Conservation (phyloP, 2,329 filamentous ascomycete species). For the Diaporthe aspalathi region DNA sequence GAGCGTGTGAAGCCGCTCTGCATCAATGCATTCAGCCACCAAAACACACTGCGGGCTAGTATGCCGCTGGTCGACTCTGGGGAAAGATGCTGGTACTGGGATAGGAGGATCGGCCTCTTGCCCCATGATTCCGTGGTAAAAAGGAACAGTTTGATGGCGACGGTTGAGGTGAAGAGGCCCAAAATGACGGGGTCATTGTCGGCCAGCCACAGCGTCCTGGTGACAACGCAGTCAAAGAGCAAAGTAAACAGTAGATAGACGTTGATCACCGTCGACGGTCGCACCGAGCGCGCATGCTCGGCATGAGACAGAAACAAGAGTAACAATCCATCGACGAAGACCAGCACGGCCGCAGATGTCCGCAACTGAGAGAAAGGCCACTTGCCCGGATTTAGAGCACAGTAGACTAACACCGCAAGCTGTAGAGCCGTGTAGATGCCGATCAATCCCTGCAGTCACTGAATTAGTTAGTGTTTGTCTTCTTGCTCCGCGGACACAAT, state of each 20-base stretch:
- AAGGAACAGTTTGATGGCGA: constrained; percentile 42
- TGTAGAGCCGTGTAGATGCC: constrained; percentile 23
- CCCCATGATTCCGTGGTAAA: constrained; percentile 43
- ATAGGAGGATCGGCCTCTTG: constrained; percentile 44
- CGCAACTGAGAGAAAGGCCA: constrained; percentile 26
- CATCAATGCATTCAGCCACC: constrained; percentile 46
- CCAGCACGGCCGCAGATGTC: constrained; percentile 25
- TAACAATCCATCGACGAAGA: constrained; percentile 25
- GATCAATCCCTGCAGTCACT: constrained; percentile 14
- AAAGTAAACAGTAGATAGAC: constrained; percentile 40
- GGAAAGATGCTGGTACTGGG: constrained; percentile 41
- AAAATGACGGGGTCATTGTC: constrained; percentile 37
- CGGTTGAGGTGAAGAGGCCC: constrained; percentile 42
- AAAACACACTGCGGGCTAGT: constrained; percentile 45
- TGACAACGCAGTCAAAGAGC: constrained; percentile 27
- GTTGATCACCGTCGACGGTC: constrained; percentile 30
- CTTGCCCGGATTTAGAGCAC: constrained; percentile 13
- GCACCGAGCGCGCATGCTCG: constrained; percentile 31
- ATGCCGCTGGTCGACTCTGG: constrained; percentile 43
- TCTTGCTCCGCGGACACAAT: not conserved
- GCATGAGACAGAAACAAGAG: constrained; percentile 34
- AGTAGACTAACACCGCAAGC: constrained; percentile 27
- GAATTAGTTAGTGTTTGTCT: not conserved
- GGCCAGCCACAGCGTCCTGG: constrained; percentile 33
- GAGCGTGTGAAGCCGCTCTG: constrained; percentile 42